Percentiles rank a stretch among this genome's conserved stretches.
Evolutionary conservation across 345 rosid genomes (phyloP).

Genomic region (Gossypium bickii): DNA sequence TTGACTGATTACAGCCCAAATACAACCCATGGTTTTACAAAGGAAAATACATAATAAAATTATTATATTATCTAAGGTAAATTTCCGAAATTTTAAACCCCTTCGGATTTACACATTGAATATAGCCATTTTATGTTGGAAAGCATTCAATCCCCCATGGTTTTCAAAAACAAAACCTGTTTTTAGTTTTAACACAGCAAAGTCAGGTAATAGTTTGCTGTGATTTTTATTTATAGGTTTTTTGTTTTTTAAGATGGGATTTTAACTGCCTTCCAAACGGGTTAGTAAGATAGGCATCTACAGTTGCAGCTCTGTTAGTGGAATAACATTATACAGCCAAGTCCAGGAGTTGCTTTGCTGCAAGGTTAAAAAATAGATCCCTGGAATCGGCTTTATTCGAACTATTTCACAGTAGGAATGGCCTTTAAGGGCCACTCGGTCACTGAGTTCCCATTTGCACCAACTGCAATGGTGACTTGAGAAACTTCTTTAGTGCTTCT

Average conservation of each 20-base stretch:
- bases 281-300: slow-evolving; percentile 5
- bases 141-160: neutral
- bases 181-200: neutral
- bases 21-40: neutral
- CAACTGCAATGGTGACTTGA: slow-evolving; percentile 67
- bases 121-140: neutral
- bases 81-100: slow-evolving; percentile 15
- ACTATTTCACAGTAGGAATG: neutral
- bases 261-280: slow-evolving; percentile 1
- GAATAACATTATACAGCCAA: neutral
- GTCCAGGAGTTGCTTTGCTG: neutral
- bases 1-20: neutral
- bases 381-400: slow-evolving; percentile 8
- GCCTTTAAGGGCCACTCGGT: neutral
- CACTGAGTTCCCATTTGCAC: slow-evolving; percentile 49
- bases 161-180: neutral
- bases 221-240: neutral
- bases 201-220: neutral
- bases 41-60: neutral
- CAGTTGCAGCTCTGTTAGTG: slow-evolving; percentile 4
- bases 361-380: neutral
- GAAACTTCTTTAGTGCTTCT: slow-evolving; percentile 63
- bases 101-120: slow-evolving; percentile 8
- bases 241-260: neutral
- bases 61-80: neutral